Conservation (phyloP, 23 red algal genomes). For the Gracilaria vermiculophylla region DNA sequence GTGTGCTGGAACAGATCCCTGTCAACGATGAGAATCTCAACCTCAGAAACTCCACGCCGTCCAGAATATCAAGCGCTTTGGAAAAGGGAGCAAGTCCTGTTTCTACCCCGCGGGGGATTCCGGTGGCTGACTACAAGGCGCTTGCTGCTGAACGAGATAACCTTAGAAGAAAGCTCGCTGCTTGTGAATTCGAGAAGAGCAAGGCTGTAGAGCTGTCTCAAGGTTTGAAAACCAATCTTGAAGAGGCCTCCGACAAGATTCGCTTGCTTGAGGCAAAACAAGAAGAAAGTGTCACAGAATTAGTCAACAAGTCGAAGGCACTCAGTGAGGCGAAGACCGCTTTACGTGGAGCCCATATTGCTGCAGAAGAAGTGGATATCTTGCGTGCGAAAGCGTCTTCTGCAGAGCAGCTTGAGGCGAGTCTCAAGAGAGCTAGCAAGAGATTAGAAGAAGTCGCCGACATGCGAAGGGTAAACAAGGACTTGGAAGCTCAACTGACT, state of each 20-base stretch:
- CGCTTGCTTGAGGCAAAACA: not conserved
- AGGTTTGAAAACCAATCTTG: slow-evolving; percentile 37
- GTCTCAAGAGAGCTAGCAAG: slow-evolving; percentile 59
- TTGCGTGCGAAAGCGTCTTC: slow-evolving; percentile 21
- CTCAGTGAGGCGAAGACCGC: slow-evolving; percentile 31
- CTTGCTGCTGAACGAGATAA: slow-evolving; percentile 45
- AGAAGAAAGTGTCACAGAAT: slow-evolving; percentile 13
- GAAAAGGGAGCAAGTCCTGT: not conserved
- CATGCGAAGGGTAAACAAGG: slow-evolving; percentile 34
- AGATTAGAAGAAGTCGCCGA: slow-evolving; percentile 42
- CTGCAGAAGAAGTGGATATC: slow-evolving; percentile 57
- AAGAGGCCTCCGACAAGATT: slow-evolving; percentile 48
- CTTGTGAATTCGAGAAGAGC: slow-evolving; percentile 12
- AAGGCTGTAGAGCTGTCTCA: slow-evolving; percentile 3
- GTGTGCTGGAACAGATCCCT: not conserved
- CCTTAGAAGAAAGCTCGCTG: slow-evolving; percentile 42
- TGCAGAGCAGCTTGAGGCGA: slow-evolving; percentile 41
- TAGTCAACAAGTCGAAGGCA: slow-evolving; percentile 21
- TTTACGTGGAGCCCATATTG: slow-evolving; percentile 30
- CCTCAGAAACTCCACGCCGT: not conserved
- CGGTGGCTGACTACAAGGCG: slow-evolving; percentile 49
- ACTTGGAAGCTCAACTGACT: slow-evolving; percentile 39
- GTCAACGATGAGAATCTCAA: slow-evolving; percentile 36
- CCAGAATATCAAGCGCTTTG: not conserved
- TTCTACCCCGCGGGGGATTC: slow-evolving; percentile 21